Conservation (phyloP, 129 eudicot species). For the Pulicaria dysenterica region DNA sequence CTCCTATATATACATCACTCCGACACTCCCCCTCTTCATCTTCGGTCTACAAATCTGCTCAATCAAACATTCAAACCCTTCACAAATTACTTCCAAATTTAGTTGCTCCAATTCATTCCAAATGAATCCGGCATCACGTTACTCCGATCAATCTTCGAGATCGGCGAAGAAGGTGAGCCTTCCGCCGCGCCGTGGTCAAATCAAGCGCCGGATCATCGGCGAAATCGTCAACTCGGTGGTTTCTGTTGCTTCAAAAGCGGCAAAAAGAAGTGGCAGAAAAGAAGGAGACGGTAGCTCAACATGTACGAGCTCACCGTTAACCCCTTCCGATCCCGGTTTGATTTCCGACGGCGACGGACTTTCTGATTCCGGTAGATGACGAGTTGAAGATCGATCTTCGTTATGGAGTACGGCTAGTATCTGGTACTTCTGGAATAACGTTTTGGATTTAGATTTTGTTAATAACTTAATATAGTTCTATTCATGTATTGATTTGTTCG, state of each 20-base stretch:
- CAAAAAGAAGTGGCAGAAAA: neutral
- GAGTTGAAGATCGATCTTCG: neutral
- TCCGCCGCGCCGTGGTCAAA: constrained; percentile 14
- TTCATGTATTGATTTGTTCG: neutral
- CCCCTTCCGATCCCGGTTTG: neutral
- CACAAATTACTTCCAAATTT: neutral
- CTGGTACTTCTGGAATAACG: neutral
- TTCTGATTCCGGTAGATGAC: constrained; percentile 25
- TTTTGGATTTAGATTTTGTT: neutral
- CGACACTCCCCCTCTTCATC: neutral
- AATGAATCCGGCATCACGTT: neutral
- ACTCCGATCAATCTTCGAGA: neutral
- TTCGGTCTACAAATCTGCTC: too few relatives aligned
- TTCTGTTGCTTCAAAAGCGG: constrained; percentile 15
- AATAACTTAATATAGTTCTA: neutral
- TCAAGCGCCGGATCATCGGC: constrained; percentile 5
- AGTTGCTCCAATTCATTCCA: neutral
- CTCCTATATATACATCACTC: too few relatives aligned
- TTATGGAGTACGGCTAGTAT: neutral
- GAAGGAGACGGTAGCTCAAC: neutral
- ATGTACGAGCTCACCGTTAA: neutral
- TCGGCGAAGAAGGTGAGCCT: neutral
- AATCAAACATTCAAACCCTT: neutral
- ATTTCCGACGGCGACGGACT: neutral
- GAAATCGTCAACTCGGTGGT: constrained; percentile 4